Base-by-base conservation (phyloP, 257 asterid genomes). In the Scutellaria baicalensis region DNA sequence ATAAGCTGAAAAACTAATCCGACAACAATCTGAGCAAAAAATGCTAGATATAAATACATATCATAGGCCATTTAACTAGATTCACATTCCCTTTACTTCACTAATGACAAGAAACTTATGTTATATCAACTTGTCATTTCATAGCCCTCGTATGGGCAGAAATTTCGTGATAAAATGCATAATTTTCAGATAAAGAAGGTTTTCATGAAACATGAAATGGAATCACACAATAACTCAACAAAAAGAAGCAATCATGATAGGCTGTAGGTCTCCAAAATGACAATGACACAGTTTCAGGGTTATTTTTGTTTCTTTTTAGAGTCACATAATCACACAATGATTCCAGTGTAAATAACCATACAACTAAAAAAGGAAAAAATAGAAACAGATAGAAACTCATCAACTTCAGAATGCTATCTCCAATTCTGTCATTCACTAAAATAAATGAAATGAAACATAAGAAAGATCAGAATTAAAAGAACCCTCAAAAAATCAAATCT, bases 41-140 rank as follows among this genome's bases (percentile, higher is more conserved):
- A 50, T 12, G 38, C 39, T 52, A 16, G 47, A 12, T 27, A 58
- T 18, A 21, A 66, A 73, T 8, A 35, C 18, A 17, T 21, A 64
- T 36, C 40, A 17, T 36, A 21, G 42, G 35, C n/a, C 36, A 47
- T 35, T 44, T 20, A 50, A 43, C 54, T 43, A 61, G 44, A 77
- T 52, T 70, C 43, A 55, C 56, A 40, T 43, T 54, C 66, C 75
- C 72, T 77, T 78, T 18, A 73, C 73, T 42, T 49, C 64, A 16
- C 17, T 49, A 64, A 62, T 64, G 74, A 73, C 76, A 71, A 68
- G 6, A 55, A 61, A 56, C 21, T 42, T 54, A 31, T 39, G 5
- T 21, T 40, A 20, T 40, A 23, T 23, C 31, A 20, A 57, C 20
- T 14, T 20, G 23, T 68, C 51, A 39, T 69, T 31, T 65, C 60